phyloP scores from a whole-genome alignment of 805 yeast genomes.

The Kodamaea restingae region DNA sequence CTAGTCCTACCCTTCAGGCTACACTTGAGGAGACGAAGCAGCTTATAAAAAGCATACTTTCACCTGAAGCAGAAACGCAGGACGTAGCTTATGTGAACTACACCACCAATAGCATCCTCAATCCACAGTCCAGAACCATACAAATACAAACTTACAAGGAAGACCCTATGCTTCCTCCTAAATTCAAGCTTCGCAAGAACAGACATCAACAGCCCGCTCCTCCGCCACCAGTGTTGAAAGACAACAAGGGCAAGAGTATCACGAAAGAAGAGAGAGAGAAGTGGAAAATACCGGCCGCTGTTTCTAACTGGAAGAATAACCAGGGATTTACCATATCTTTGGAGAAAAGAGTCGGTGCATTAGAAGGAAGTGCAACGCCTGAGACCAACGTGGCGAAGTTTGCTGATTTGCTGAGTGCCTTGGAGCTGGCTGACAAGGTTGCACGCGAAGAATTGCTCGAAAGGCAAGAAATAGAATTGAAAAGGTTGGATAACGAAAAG shows the following conservation, averaged over 20 bases:
- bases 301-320: slow-evolving; percentile 94
- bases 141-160: slow-evolving; percentile 62
- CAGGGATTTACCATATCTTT: slow-evolving; percentile 81
- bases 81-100: slow-evolving; percentile 20
- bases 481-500: slow-evolving; percentile 21
- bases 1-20: slow-evolving; percentile 38
- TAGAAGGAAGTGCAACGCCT: slow-evolving; percentile 16
- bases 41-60: slow-evolving; percentile 50
- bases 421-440: slow-evolving; percentile 40
- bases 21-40: slow-evolving; percentile 54
- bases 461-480: slow-evolving; percentile 16
- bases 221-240: slow-evolving; percentile 56
- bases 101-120: slow-evolving; percentile 14
- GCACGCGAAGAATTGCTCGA: slow-evolving; percentile 26
- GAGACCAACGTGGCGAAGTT: slow-evolving; percentile 55
- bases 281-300: slow-evolving; percentile 88
- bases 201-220: slow-evolving; percentile 62
- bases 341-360: slow-evolving; percentile 57
- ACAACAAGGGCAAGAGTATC: slow-evolving; percentile 37
- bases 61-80: slow-evolving; percentile 31
- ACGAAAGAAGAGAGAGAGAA: slow-evolving; percentile 69
- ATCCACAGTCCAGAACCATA: slow-evolving; percentile 37
- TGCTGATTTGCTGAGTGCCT: slow-evolving; percentile 62
- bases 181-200: slow-evolving; percentile 66
- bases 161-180: slow-evolving; percentile 87